Conservation (phyloP, 2,329 filamentous ascomycete genomes). For the Phialophora macrospora region DNA sequence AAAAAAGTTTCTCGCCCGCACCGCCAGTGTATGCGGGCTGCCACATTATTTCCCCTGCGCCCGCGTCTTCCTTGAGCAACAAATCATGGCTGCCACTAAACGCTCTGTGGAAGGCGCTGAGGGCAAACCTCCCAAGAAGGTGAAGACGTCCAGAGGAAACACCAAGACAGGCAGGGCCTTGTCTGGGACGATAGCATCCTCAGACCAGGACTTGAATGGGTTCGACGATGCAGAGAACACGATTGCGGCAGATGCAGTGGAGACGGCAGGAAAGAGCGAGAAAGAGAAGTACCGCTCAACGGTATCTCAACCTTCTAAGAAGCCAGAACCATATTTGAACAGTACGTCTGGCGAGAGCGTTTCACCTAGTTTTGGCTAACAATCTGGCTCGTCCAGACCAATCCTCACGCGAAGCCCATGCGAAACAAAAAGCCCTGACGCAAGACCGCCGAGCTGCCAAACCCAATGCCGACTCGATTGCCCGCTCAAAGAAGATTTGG, state of each 20-base stretch:
- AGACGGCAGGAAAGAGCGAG: neutral
- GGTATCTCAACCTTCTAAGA: neutral
- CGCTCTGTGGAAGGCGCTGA: conserved; percentile 23
- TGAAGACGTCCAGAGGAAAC: conserved; percentile 8
- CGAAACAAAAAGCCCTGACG: conserved; percentile 86
- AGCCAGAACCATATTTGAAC: neutral
- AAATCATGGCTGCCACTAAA: conserved; percentile 32
- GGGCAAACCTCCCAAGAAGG: conserved; percentile 28
- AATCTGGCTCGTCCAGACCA: conserved; percentile 53
- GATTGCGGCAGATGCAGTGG: neutral
- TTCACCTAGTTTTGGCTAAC: neutral
- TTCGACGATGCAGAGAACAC: neutral
- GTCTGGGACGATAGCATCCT: neutral
- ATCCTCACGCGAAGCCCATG: conserved; percentile 82
- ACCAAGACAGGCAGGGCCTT: conserved; percentile 1
- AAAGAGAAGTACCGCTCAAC: neutral
- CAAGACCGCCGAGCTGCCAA: conserved; percentile 91
- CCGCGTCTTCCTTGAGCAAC: neutral
- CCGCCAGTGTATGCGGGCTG: neutral
- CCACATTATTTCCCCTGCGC: neutral
- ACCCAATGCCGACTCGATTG: conserved; percentile 86
- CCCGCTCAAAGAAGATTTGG: conserved; percentile 95
- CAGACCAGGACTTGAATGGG: neutral
- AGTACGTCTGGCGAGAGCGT: neutral
- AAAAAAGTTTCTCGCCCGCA: conserved; percentile 5